Conservation (phyloP, 345 rosid species). For the thale cress (Arabidopsis thaliana) region DNA sequence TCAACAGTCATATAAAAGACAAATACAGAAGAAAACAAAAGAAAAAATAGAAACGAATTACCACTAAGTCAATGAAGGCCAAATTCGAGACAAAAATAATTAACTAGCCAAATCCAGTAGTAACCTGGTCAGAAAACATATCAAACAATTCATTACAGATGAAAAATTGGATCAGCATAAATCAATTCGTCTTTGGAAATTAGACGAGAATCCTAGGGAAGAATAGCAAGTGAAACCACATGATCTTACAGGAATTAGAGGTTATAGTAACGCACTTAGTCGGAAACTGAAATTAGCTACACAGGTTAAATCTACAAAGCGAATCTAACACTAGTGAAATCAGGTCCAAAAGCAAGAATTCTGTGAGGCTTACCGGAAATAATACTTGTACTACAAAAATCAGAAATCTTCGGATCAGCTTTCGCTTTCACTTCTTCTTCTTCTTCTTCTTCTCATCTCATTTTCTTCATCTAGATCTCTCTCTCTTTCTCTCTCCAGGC, state of each 20-base stretch:
- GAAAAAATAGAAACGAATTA: conserved; percentile 27
- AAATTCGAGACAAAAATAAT: conserved; percentile 10
- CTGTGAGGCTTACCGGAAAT: conserved; percentile 15
- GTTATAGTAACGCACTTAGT: not conserved
- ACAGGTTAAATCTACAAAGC: conserved; percentile 9
- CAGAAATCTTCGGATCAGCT: conserved; percentile 10
- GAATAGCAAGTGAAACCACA: conserved; percentile 14
- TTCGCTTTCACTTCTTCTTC: conserved; percentile 19
- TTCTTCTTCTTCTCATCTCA: conserved; percentile 20
- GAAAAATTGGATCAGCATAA: not conserved
- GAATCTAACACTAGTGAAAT: conserved; percentile 14
- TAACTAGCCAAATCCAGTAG: conserved; percentile 4
- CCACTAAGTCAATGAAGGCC: conserved; percentile 61
- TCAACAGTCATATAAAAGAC: conserved; percentile 10
- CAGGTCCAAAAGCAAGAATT: not conserved
- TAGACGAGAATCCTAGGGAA: not conserved
- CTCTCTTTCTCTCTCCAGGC: conserved; percentile 15
- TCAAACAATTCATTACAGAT: conserved; percentile 13
- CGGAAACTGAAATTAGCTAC: conserved; percentile 1
- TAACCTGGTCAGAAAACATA: conserved; percentile 31
- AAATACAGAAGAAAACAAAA: conserved; percentile 8
- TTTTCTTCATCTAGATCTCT: conserved; percentile 34
- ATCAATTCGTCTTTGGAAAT: not conserved
- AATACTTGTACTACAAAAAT: not conserved
- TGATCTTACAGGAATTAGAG: not conserved